phyloP scores from a whole-genome alignment of 257 asterid genomes.

The Leptodermis oblonga region DNA sequence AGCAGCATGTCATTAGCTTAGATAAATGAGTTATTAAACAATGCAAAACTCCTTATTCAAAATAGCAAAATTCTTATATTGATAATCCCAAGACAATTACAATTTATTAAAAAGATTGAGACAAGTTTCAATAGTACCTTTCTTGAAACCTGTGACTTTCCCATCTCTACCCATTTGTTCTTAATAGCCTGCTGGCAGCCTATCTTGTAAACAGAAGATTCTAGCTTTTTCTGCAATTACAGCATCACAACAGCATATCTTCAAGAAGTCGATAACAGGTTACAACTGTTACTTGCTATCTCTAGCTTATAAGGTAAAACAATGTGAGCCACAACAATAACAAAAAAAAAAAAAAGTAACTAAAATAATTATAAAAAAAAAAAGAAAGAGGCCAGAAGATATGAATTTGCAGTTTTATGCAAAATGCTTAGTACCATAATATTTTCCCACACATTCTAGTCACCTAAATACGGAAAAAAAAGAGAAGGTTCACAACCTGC shows the following conservation, averaged over 20 bases:
- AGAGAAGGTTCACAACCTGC: conserved; percentile 41
- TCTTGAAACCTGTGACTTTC: conserved; percentile 57
- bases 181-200: conserved; percentile 87
- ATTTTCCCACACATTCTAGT: background rate
- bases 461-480: background rate
- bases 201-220: conserved; percentile 57
- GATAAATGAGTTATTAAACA: background rate
- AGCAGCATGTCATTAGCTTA: background rate
- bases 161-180: conserved; percentile 89
- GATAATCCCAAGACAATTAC: background rate
- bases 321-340: too few relatives aligned
- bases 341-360: background rate
- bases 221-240: conserved; percentile 57
- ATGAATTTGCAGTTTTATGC: too few relatives aligned
- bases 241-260: conserved; percentile 13
- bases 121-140: conserved; percentile 34
- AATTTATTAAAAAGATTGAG: background rate
- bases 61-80: background rate
- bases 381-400: too few relatives aligned
- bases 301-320: background rate
- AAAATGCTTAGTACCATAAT: too few relatives aligned
- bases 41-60: background rate
- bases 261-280: background rate
- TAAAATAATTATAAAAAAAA: too few relatives aligned
- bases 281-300: background rate